phyloP scores from a whole-genome alignment of 805 yeast species.

The Lachancea dasiensis region DNA sequence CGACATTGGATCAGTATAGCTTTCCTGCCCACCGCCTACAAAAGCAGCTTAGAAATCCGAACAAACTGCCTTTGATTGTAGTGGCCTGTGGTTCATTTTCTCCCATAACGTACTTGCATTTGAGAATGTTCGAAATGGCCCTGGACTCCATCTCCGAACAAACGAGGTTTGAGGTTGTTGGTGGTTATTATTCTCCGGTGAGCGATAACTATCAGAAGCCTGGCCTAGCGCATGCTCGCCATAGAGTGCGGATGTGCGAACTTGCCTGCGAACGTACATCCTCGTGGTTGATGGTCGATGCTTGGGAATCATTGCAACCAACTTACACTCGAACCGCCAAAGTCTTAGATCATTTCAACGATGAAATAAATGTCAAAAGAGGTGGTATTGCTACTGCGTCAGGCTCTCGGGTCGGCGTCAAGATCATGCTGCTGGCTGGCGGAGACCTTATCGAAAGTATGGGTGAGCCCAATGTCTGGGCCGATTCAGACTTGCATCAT shows the following conservation, averaged over 20 bases:
- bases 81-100: slow-evolving; percentile 98
- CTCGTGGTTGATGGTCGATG: slow-evolving; percentile 98
- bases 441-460: slow-evolving; percentile 96
- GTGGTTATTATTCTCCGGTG: slow-evolving; percentile 95
- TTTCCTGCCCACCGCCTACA: slow-evolving; percentile 88
- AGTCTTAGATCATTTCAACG: slow-evolving; percentile 93
- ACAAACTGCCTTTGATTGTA: slow-evolving; percentile 82
- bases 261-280: slow-evolving; percentile 95
- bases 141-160: slow-evolving; percentile 86
- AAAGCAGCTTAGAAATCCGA: slow-evolving; percentile 58
- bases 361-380: slow-evolving; percentile 84
- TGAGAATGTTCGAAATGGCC: slow-evolving; percentile 99
- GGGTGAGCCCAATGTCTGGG: slow-evolving; percentile 99
- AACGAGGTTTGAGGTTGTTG: slow-evolving; percentile 90
- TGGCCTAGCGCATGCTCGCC: slow-evolving; percentile 83
- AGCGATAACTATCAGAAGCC: slow-evolving; percentile 88
- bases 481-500: slow-evolving; percentile 90
- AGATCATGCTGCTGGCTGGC: slow-evolving; percentile 94
- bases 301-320: slow-evolving; percentile 95
- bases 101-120: slow-evolving; percentile 89
- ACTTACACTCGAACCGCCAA: slow-evolving; percentile 89
- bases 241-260: slow-evolving; percentile 97
- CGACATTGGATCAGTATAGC: slow-evolving; percentile 54
- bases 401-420: slow-evolving; percentile 72
- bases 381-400: slow-evolving; percentile 67